A percentile compares a stretch with the other conserved stretches of the same genome.
These are phyloP conservation scores for Trifolium repens DNA, from an alignment of 306 rosid genomes.

Conservation along the genomic window DNA sequence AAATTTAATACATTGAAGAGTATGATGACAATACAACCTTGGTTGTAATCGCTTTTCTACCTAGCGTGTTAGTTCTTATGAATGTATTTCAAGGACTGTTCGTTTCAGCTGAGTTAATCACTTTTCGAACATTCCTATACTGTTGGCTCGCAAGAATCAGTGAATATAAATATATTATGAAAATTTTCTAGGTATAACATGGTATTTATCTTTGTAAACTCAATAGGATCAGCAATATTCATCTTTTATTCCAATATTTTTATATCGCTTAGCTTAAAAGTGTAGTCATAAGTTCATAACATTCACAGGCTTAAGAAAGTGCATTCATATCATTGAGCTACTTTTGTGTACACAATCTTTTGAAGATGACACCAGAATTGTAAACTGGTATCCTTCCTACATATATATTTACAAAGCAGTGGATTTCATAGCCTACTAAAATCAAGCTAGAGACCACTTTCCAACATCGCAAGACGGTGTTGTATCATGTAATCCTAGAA, in stretches of 20 bases:
- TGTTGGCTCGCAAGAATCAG: no score
- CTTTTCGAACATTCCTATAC: no score
- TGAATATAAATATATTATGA: no score
- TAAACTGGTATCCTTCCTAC: neutral
- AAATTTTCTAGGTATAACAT: no score
- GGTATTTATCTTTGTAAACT: neutral
- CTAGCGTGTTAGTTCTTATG: no score
- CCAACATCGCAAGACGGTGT: neutral
- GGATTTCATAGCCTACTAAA: neutral
- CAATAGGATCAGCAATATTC: neutral
- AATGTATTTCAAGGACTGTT: no score
- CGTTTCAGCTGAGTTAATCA: no score
- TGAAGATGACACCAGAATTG: neutral
- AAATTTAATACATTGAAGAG: neutral
- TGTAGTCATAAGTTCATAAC: neutral
- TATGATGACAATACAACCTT: neutral
- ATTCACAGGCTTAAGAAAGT: no score
- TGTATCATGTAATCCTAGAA: neutral
- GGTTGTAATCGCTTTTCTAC: neutral
- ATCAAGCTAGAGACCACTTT: conserved; percentile 26
- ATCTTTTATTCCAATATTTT: no score
- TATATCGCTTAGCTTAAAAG: neutral
- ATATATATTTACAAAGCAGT: conserved; percentile 24
- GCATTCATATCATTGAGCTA: neutral
- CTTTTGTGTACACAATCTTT: conserved; percentile 12